Base-by-base conservation (phyloP, 768 basidiomycete genomes). In the Amyloporia xantha region DNA sequence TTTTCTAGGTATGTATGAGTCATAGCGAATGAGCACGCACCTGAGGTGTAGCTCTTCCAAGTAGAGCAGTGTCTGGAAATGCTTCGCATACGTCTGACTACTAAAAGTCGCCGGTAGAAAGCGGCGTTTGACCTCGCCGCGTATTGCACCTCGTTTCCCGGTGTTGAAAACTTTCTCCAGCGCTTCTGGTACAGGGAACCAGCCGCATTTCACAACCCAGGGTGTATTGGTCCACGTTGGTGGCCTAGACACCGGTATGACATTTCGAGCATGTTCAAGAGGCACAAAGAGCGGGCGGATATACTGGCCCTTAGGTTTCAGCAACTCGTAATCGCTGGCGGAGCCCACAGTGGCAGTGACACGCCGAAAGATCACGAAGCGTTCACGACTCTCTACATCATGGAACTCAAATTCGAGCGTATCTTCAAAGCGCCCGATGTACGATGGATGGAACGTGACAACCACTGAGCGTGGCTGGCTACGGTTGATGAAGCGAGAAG, bases 11-110 rank as follows among this genome's bases (percentile, higher is more conserved):
- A n/a, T n/a, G n/a, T n/a, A n/a, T n/a, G n/a, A n/a, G n/a, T 2
- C 10, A 37, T 38, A 30, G 17, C 20, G 17, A 50, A 28, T 24
- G 23, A 24, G 41, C 47, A 57, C 62, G 27, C 40, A 62, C 62
- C 56, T 54, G 47, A 56, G 55, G 1, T 57, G 49, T 20, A 44
- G 36, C 50, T 70, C 81, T 54, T 83, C 80, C 1, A 73, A 66
- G 77, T 79, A 81, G 0, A 84, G 55, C 4, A 84, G 59, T 21
- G 66, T 57, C 58, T 76, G 75, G 65, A 78, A 82, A 42, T 70
- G 66, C 0, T 70, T 62, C 0, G 65, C 65, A 53, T 82, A 78
- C 0, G 72, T 69, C 2, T 56, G 58, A 20, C 54, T 60, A 40
- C 70, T 59, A 12, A 82, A 52, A 0, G 38, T 42, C 0, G n/a